These are phyloP conservation scores for Salmacisia buchloeana DNA, from an alignment of 1,284 basidiomycete genomes.

Conservation along the genomic window DNA sequence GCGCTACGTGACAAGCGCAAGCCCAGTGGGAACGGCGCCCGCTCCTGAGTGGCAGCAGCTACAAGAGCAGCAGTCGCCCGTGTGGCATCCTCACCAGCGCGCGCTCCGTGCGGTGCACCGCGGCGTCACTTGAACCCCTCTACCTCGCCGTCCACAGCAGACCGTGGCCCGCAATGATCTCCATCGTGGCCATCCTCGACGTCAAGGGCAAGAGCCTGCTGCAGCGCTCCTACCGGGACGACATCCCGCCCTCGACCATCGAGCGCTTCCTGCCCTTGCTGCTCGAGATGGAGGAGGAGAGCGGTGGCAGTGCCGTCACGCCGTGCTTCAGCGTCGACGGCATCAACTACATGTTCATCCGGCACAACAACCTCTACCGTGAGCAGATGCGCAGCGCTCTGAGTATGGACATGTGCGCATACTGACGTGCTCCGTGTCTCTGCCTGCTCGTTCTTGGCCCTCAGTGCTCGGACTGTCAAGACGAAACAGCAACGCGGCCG, in stretches of 20 bases:
- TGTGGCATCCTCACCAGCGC: no score
- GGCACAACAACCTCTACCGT: constrained; percentile 96
- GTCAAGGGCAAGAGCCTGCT: constrained; percentile 98
- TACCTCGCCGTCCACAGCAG: not conserved
- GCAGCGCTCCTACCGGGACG: constrained; percentile 94
- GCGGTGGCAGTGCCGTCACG: constrained; percentile 64
- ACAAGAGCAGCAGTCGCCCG: no score
- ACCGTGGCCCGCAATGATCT: constrained; percentile 39
- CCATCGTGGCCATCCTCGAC: constrained; percentile 81
- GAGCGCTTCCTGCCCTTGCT: constrained; percentile 91
- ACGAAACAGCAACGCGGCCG: constrained; percentile 90
- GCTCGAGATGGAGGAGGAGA: constrained; percentile 95
- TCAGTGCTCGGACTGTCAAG: constrained; percentile 90
- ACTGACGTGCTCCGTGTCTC: not conserved
- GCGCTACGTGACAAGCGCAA: no score
- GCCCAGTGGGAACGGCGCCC: no score
- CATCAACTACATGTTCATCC: constrained; percentile 96
- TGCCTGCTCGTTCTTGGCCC: not conserved
- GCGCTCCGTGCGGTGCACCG: no score
- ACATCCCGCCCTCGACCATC: constrained; percentile 79
- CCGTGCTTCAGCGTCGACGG: constrained; percentile 75
- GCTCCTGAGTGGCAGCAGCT: no score
- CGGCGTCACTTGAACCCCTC: no score
- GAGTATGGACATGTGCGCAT: not conserved
- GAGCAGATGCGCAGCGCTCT: constrained; percentile 46